A percentile compares a stretch with the other conserved stretches of the same genome.
These are phyloP conservation scores for Cordyceps tenuipes DNA, from an alignment of 2,329 filamentous ascomycete species.

Conservation along the genomic window DNA sequence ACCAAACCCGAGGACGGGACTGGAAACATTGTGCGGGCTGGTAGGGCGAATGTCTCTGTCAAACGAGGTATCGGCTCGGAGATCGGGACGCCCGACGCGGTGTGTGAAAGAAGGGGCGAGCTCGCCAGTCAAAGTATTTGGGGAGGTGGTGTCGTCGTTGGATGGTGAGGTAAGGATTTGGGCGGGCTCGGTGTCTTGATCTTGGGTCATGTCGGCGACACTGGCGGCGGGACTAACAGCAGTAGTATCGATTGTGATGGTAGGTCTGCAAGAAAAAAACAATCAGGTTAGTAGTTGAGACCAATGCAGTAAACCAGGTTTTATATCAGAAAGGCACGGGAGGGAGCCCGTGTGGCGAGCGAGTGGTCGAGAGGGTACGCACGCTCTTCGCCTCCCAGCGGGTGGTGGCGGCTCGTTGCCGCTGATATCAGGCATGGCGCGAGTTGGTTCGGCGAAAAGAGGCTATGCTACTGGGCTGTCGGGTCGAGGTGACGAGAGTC, in stretches of 20 bases:
- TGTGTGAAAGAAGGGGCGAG: slow-evolving; percentile 20
- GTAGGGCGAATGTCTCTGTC: slow-evolving; percentile 60
- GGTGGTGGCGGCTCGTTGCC: slow-evolving; percentile 16
- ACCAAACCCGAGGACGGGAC: slow-evolving; percentile 37
- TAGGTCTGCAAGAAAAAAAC: slow-evolving; percentile 30
- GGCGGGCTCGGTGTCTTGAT: slow-evolving; percentile 16
- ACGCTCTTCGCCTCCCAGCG: slow-evolving; percentile 29
- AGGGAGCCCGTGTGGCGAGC: slow-evolving; percentile 8
- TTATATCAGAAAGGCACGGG: not conserved
- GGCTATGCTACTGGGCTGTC: slow-evolving; percentile 6
- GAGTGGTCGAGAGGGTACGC: slow-evolving; percentile 18
- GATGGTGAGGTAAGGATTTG: slow-evolving; percentile 26
- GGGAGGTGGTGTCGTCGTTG: slow-evolving; percentile 35
- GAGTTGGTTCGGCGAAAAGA: slow-evolving; percentile 1
- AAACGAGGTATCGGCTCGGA: slow-evolving; percentile 50
- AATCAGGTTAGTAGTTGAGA: not conserved
- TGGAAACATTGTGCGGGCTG: slow-evolving; percentile 66
- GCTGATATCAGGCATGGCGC: slow-evolving; percentile 18
- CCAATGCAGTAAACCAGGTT: not conserved
- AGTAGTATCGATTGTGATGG: slow-evolving; percentile 47
- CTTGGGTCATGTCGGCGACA: slow-evolving; percentile 22
- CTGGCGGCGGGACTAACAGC: slow-evolving; percentile 25
- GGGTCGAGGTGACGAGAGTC: slow-evolving; percentile 1
- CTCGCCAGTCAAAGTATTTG: slow-evolving; percentile 27
- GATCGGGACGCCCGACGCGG: slow-evolving; percentile 29